Percentiles rank a stretch among this genome's conserved stretches.
Conservation (phyloP, 2,329 filamentous ascomycete species). For the Zymoseptoria passerinii region DNA sequence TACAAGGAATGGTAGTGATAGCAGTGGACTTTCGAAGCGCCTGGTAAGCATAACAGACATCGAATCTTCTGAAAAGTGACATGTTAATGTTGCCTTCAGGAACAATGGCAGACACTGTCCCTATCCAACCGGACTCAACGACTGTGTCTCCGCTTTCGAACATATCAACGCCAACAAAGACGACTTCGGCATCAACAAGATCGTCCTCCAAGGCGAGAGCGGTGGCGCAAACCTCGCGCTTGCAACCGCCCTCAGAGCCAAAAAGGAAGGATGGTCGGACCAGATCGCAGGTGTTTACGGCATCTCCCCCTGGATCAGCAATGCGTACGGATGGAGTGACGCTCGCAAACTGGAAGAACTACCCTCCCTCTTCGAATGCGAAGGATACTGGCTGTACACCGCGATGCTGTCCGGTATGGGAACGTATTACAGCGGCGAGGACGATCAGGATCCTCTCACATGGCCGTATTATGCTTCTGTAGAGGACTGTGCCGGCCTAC, state of each 20-base stretch:
- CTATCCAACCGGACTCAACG: conserved; percentile 26
- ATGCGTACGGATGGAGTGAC: conserved; percentile 13
- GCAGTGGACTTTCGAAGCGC: conserved; percentile 29
- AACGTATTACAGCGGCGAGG: conserved; percentile 19
- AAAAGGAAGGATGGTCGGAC: conserved; percentile 22
- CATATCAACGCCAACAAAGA: conserved; percentile 17
- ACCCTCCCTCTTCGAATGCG: conserved; percentile 22
- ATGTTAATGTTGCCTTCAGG: not conserved
- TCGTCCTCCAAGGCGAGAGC: conserved; percentile 26
- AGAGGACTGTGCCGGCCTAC: conserved; percentile 25
- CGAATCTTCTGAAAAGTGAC: not conserved
- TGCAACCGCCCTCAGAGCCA: conserved; percentile 23
- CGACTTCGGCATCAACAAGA: conserved; percentile 20
- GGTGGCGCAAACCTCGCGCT: conserved; percentile 27
- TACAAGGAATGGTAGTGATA: conserved; percentile 19
- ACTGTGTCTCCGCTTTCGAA: conserved; percentile 22
- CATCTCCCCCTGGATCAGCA: conserved; percentile 22
- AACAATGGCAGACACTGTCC: conserved; percentile 17
- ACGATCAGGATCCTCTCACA: conserved; percentile 20
- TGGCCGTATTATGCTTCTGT: conserved; percentile 26
- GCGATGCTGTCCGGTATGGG: conserved; percentile 13
- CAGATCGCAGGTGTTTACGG: conserved; percentile 23
- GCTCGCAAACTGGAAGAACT: conserved; percentile 19
- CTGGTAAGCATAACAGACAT: conserved; percentile 6
- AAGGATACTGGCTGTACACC: conserved; percentile 21